Evolutionary conservation across 2,329 filamentous ascomycete genomes (phyloP), one percentile per base, ranked within the genome.

Genomic region (Fusarium gaditjirri): DNA sequence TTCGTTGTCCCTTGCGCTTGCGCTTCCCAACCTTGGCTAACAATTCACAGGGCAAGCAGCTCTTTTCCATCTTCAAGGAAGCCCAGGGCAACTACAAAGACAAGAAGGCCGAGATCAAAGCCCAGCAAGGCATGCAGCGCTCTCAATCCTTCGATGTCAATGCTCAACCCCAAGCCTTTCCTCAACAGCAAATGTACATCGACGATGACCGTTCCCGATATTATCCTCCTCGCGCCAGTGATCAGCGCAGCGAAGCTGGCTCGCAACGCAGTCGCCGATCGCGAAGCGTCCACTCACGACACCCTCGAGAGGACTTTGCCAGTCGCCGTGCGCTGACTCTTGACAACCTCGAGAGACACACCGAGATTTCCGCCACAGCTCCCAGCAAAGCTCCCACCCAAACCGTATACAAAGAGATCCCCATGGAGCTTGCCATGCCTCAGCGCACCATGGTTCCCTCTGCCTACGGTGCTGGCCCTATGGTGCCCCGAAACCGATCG

Each of bases 11-110:
- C 25, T n/a, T 21, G 31, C 35, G 42, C 36, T 27, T n/a, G 36
- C 43, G 9, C 39, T 39, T 25, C 25, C 57, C 56, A 23, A 31
- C 23, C n/a, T 23, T 21, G 46, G 55, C 72, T 75, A 60, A 76
- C 72, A 47, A n/a, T 56, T 27, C 41, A 9, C 78, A 97, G 94
- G 94, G 94, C 78, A 97, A 97, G 83, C 93, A 97, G 76, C 86
- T 98, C 29, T 89, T 97, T 78, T 92, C 91, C 79, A 92, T 98
- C 78, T 97, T 97, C 87, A 97, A 94, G 81, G 94, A 98, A 80
- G 95, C 95, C 71, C 94, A 94, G 80, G 90, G 91, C 59, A 93
- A 93, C 65, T 98, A 98, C 83, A 88, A 91, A 63, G 94, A 97
- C 78, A 93, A 93, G 79, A 97, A 97, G 81, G 92, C 93, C 11